Evolutionary conservation across 2,329 filamentous ascomycete genomes (phyloP), one percentile per base, ranked within the genome.

Genomic region (Kalmusia sp.): DNA sequence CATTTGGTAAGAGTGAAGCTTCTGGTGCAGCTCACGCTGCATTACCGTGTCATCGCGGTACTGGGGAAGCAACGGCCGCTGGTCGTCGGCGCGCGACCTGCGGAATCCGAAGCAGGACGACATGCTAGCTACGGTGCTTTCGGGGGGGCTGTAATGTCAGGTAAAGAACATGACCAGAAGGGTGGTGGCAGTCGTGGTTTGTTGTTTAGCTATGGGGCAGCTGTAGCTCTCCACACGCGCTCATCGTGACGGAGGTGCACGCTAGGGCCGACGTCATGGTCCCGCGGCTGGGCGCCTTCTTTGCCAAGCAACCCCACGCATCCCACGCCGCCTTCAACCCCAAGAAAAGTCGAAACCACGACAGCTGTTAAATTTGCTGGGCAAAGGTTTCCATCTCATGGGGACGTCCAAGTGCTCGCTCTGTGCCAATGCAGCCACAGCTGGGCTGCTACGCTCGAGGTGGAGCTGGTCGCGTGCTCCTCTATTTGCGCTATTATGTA

Each of bases 1-100:
- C 89, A 96, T 96, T 80, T 96, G 92, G 71, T 96, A 97, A 22
- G 88, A 88, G 76, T 96, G 93, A 55, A 98, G 84, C 80, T 96
- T 97, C 74, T 93, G 87, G 68, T 93, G 91, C 53, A 96, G 82
- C 65, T 87, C 82, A 41, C 87, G 82, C 81, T 96, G 91, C 49
- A 93, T 79, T 27, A 81, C 77, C 1, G 93, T 96, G 66, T 95
- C 91, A 73, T 96, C 89, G 65, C 87, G 81, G 80, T 95, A 95
- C 65, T 87, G 88, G 52, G 92, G 90, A 43, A 96, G 86, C 51
- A 96, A 82, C 57, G 92, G 92, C 67, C 62, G 69, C 47, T 86
- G 88, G 69, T 93, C 90, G 52, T 81, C 82, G 49, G 79, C 81
- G 63, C 79, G 77, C 55, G 76, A 74, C 65, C 80, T 81, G 68